Evolutionary conservation across 2,329 filamentous ascomycete species (phyloP).

Genomic region (Ceratocystis albifundus): DNA sequence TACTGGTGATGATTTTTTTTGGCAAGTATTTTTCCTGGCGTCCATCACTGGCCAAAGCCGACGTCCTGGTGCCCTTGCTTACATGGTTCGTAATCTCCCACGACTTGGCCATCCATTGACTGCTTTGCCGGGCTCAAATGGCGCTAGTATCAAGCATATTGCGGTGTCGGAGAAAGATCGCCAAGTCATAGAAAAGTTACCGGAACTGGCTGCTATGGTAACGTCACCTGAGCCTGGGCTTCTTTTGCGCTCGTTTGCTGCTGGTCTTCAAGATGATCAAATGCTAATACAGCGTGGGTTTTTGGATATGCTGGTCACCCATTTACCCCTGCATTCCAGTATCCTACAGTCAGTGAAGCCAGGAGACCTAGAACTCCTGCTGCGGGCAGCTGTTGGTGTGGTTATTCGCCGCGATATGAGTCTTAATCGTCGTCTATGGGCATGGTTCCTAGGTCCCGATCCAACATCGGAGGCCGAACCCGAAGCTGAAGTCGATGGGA

Average conservation of each 20-base stretch:
- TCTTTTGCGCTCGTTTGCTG: slow-evolving; percentile 80
- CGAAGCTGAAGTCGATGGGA: slow-evolving; percentile 33
- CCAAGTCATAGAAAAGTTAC: slow-evolving; percentile 1
- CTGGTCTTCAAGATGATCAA: slow-evolving; percentile 77
- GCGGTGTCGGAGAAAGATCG: slow-evolving; percentile 32
- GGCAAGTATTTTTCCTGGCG: slow-evolving; percentile 94
- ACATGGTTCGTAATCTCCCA: slow-evolving; percentile 68
- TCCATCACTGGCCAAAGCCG: slow-evolving; percentile 80
- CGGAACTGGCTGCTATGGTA: slow-evolving; percentile 47
- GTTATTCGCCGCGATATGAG: slow-evolving; percentile 92
- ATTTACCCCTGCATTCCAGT: slow-evolving; percentile 71
- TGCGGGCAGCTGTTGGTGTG: slow-evolving; percentile 74
- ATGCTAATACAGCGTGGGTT: slow-evolving; percentile 88
- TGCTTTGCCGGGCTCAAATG: slow-evolving; percentile 30
- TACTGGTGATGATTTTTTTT: slow-evolving; percentile 76
- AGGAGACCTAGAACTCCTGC: slow-evolving; percentile 67
- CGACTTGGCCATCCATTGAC: slow-evolving; percentile 41
- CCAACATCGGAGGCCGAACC: slow-evolving; percentile 30
- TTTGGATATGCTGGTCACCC: slow-evolving; percentile 79
- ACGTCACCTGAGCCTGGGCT: slow-evolving; percentile 85
- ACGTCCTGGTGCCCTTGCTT: slow-evolving; percentile 77
- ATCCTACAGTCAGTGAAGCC: slow-evolving; percentile 67
- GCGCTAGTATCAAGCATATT: slow-evolving; percentile 31
- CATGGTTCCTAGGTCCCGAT: slow-evolving; percentile 83
- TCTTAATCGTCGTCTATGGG: slow-evolving; percentile 85